Conservation (phyloP, 345 rosid genomes). For the Camelina sativa region DNA sequence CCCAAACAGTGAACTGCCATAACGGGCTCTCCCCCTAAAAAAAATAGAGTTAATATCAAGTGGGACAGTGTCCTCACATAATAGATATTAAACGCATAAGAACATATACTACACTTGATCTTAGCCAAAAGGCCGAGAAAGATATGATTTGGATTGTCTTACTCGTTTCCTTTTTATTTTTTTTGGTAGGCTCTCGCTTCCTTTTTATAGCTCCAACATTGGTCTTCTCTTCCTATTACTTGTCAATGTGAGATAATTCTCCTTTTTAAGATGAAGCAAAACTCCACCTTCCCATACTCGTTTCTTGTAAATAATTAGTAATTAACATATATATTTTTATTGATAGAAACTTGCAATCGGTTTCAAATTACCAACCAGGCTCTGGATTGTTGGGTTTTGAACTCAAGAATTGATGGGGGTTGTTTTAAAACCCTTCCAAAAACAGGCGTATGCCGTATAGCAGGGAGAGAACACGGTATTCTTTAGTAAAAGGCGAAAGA, state of each 20-base stretch:
- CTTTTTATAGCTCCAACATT: background rate
- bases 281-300: background rate
- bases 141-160: constrained; percentile 40
- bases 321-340: background rate
- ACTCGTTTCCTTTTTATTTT: background rate
- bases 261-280: background rate
- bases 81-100: constrained; percentile 15
- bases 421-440: constrained; percentile 26
- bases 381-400: background rate
- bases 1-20: background rate
- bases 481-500: constrained; percentile 69
- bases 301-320: background rate
- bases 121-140: constrained; percentile 74
- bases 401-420: constrained; percentile 2
- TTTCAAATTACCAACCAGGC: background rate
- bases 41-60: constrained; percentile 11
- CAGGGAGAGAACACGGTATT: constrained; percentile 45
- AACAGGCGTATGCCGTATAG: background rate
- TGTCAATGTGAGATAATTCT: background rate
- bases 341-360: background rate
- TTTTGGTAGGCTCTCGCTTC: too few species aligned
- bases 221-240: background rate
- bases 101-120: constrained; percentile 43
- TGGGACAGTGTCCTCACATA: background rate
- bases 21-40: background rate